Percentiles rank a stretch among this genome's conserved stretches.
Conservation (phyloP, 768 basidiomycete species). For the Pleurotus tuber-regium region DNA sequence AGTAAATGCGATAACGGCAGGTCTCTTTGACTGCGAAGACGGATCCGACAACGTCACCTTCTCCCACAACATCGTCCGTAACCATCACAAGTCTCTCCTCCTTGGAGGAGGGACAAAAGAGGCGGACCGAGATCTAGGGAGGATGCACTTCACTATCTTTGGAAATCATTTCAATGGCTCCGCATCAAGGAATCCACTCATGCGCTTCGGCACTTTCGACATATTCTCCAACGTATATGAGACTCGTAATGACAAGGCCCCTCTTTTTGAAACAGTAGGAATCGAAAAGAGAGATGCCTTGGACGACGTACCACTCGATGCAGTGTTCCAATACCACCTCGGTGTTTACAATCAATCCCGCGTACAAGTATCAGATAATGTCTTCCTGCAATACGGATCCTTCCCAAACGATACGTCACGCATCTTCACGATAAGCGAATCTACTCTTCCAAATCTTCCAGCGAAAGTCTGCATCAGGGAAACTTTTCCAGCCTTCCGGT, state of each 20-base stretch:
- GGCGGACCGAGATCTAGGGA: conserved; percentile 14
- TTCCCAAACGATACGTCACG: conserved; percentile 13
- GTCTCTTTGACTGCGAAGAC: conserved; percentile 18
- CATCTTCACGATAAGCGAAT: conserved; percentile 16
- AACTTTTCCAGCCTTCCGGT: conserved; percentile 8
- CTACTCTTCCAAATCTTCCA: conserved; percentile 12
- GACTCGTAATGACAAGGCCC: conserved; percentile 9
- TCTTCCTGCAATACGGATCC: conserved; percentile 16
- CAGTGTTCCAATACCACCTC: conserved; percentile 15
- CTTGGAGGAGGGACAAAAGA: conserved; percentile 17
- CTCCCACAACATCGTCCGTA: conserved; percentile 18
- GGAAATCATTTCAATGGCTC: conserved; percentile 17
- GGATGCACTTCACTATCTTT: conserved; percentile 18
- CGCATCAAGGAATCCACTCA: conserved; percentile 16
- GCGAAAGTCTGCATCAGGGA: conserved; percentile 14
- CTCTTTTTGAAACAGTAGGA: background rate
- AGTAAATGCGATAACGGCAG: too few species aligned
- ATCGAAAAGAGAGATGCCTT: background rate
- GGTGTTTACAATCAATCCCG: conserved; percentile 16
- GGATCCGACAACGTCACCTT: conserved; percentile 19
- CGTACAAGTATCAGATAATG: conserved; percentile 16
- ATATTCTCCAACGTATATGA: conserved; percentile 17
- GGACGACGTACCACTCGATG: conserved; percentile 12
- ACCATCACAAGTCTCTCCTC: conserved; percentile 18
- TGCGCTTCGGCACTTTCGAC: conserved; percentile 19